Base-by-base conservation (phyloP, 305 asterid genomes). In the Solanum chacoense region DNA sequence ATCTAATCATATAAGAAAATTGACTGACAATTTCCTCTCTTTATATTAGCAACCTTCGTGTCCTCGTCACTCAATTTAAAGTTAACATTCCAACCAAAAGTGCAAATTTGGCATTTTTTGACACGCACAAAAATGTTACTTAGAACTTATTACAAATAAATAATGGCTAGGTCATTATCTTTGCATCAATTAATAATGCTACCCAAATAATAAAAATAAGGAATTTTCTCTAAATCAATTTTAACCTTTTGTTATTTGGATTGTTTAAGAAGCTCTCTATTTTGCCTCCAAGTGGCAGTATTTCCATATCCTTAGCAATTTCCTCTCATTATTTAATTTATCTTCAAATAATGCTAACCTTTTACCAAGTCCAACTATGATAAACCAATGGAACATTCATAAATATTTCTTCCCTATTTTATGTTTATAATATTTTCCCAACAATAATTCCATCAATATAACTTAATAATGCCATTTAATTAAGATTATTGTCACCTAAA, bases 281-380 rank as follows among this genome's bases (percentile, higher is more conserved):
- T 35, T 71, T 69, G 88, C 88, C 65, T 86, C 88, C 88, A 86
- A 29, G 88, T 86, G 88, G 88, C 88, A 71, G 37, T 32, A 26
- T 6, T 69, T 86, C 16, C 34, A 20, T 20, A 29, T 1, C 13
- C 42, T 80, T 80, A 28, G 67, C 67, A 38, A 28, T 79, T 40
- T 40, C 36, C 22, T 40, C 5, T 28, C 69, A 42, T 80, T 38
- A 28, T 42, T 80, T 28, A n/a, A 80, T 42, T 80, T 0, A 40
- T 1, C 9, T 40, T 40, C 8, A 83, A 31, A 83, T 18, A 42
- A 24, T 79, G 36, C 3, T 29, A 45, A 83, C 29, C 11, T 45
- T 45, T 83, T 83, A 29, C 73, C 0, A 50, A 50, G 86, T 50
- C 86, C 73, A 83, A 83, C 86, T 80, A 76, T 36, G 55, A 76